Evolutionary conservation across 1,284 basidiomycete species (phyloP).

Genomic region (Afroboletus lepidellus): DNA sequence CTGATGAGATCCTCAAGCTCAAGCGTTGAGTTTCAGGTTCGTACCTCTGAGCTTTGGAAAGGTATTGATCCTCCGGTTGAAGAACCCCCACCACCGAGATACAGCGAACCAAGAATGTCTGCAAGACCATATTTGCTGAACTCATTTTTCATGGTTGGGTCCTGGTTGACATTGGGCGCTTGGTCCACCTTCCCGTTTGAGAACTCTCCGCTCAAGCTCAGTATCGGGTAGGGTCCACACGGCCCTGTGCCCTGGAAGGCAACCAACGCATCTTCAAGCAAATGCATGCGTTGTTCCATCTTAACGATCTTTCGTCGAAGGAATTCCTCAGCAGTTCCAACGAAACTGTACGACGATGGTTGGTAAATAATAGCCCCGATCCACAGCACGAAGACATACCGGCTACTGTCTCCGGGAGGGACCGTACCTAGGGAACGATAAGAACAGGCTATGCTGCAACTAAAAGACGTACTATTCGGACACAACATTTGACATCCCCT

Average conservation of each 20-base stretch:
- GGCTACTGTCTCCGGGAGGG: too few species aligned
- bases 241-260: constrained; percentile 37
- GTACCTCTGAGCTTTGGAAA: constrained; percentile 2
- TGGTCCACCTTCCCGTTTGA: constrained; percentile 9
- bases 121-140: constrained; percentile 17
- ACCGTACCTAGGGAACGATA: too few species aligned
- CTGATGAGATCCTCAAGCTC: constrained; percentile 7
- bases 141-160: neutral
- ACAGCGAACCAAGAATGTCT: constrained; percentile 13
- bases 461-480: too few species aligned
- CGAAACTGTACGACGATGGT: constrained; percentile 36
- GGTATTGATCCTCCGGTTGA: neutral
- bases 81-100: constrained; percentile 7
- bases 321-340: constrained; percentile 49
- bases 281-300: constrained; percentile 46
- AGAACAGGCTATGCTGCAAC: neutral
- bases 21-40: too few species aligned
- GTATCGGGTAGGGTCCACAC: constrained; percentile 39
- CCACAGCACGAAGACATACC: too few species aligned
- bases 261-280: constrained; percentile 52
- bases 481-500: too few species aligned
- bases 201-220: constrained; percentile 28
- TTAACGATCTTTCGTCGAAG: constrained; percentile 42
- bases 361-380: neutral
- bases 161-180: constrained; percentile 1